Conservation (phyloP, 306 rosid genomes). For the Dryas drummondii region DNA sequence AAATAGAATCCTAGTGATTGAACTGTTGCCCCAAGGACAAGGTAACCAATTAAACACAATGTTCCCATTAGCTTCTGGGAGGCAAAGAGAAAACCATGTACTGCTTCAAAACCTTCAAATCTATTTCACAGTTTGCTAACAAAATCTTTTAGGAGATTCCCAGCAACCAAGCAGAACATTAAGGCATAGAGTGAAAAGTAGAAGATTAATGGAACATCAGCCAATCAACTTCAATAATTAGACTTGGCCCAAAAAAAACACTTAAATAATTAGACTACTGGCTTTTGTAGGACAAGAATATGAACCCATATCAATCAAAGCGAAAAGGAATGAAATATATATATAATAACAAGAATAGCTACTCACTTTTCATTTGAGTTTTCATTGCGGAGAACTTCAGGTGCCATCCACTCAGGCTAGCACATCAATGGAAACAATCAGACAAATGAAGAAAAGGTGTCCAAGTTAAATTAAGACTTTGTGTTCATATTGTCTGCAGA, state of each 20-base stretch:
- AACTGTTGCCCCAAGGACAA: background rate
- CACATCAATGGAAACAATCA: conserved; percentile 34
- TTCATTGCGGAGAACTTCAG: conserved; percentile 97
- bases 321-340: conserved; percentile 7
- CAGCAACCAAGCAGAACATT: background rate
- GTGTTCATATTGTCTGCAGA: conserved; percentile 19
- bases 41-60: background rate
- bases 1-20: background rate
- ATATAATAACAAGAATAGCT: background rate
- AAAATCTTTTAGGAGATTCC: background rate
- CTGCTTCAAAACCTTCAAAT: background rate
- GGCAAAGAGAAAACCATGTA: background rate
- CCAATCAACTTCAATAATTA: background rate
- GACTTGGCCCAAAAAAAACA: background rate
- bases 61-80: background rate
- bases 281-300: background rate
- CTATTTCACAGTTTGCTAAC: background rate
- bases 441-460: conserved; percentile 18
- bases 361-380: conserved; percentile 98
- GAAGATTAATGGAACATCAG: background rate
- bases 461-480: conserved; percentile 3
- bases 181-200: background rate
- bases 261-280: background rate
- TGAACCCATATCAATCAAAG: background rate
- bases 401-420: conserved; percentile 99